phyloP scores from a whole-genome alignment of 768 basidiomycete species.

The Lentinula sp. region DNA sequence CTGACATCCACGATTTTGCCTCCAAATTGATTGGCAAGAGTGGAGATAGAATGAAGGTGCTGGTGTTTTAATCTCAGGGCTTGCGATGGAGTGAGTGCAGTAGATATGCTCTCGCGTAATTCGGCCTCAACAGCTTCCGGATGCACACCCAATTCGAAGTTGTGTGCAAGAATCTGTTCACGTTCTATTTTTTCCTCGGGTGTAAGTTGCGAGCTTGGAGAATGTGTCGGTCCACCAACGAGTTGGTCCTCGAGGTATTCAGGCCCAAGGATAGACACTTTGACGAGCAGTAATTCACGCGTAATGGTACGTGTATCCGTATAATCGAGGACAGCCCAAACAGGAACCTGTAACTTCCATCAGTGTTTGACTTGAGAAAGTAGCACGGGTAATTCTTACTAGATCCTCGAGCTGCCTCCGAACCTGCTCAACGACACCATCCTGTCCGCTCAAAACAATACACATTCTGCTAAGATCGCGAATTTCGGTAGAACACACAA shows the following conservation, averaged over 20 bases:
- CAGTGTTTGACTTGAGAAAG: background rate
- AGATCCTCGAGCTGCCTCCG: slow-evolving; percentile 94
- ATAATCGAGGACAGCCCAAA: slow-evolving; percentile 99
- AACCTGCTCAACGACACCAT: slow-evolving; percentile 96
- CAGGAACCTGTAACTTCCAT: slow-evolving; percentile 67
- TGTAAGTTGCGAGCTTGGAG: slow-evolving; percentile 42
- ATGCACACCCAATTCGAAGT: slow-evolving; percentile 63
- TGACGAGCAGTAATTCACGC: slow-evolving; percentile 91
- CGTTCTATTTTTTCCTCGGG: slow-evolving; percentile 51
- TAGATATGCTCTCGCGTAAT: slow-evolving; percentile 16
- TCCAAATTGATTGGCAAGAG: slow-evolving; percentile 82
- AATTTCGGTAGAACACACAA: slow-evolving; percentile 97
- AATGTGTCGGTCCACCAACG: slow-evolving; percentile 77
- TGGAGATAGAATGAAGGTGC: slow-evolving; percentile 81
- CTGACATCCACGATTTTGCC: slow-evolving; percentile 93
- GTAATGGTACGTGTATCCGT: slow-evolving; percentile 88
- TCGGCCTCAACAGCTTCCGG: slow-evolving; percentile 19
- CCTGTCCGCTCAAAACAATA: slow-evolving; percentile 93
- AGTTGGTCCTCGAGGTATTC: slow-evolving; percentile 95
- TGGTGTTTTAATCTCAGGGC: slow-evolving; percentile 86
- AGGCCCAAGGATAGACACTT: slow-evolving; percentile 94
- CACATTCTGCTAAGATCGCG: slow-evolving; percentile 97
- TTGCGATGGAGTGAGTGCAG: slow-evolving; percentile 69
- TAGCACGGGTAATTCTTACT: slow-evolving; percentile 41
- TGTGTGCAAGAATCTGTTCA: slow-evolving; percentile 67